Percentiles rank a stretch among this genome's conserved stretches.
Conservation (phyloP, 1,284 basidiomycete genomes). For the Rhodotorula sp. region DNA sequence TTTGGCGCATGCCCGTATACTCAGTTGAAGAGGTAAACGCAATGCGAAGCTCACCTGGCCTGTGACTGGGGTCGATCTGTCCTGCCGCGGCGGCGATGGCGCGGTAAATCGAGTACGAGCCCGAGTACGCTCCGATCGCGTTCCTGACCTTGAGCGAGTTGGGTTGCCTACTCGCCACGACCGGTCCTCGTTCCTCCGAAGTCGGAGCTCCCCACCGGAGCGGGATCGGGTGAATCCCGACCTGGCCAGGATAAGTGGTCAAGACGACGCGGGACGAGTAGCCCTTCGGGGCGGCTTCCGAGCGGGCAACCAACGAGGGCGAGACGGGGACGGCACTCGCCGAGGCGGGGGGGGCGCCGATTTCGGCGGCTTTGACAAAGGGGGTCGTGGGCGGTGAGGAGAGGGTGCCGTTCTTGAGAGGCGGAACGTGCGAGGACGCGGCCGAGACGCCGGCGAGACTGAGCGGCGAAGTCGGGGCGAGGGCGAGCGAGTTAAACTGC, state of each 20-base stretch:
- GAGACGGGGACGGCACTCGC: conserved; percentile 11
- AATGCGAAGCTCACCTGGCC: conserved; percentile 42
- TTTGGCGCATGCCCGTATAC: too few relatives aligned
- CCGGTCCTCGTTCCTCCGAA: conserved; percentile 70
- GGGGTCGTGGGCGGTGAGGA: conserved; percentile 10
- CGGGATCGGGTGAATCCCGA: conserved; percentile 71
- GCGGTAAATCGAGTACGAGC: conserved; percentile 91
- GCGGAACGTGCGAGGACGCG: conserved; percentile 6
- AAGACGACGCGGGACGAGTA: conserved; percentile 5
- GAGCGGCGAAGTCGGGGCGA: conserved; percentile 22
- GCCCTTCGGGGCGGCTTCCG: conserved; percentile 17
- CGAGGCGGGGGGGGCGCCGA: neutral
- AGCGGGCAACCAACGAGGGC: conserved; percentile 32
- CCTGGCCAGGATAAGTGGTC: conserved; percentile 63
- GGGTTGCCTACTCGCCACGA: conserved; percentile 83
- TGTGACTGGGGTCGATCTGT: conserved; percentile 67
- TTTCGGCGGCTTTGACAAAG: conserved; percentile 23
- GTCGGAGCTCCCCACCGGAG: conserved; percentile 77
- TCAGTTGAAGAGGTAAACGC: too few relatives aligned
- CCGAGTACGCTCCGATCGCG: conserved; percentile 88
- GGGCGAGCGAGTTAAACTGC: conserved; percentile 33
- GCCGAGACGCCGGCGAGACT: conserved; percentile 2
- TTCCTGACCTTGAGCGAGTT: conserved; percentile 84
- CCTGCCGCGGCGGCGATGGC: conserved; percentile 89
- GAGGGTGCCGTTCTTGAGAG: conserved; percentile 6